Evolutionary conservation across 2,329 filamentous ascomycete species (phyloP), one percentile per base, ranked within the genome.

Genomic region (Arachnomyces sp.): DNA sequence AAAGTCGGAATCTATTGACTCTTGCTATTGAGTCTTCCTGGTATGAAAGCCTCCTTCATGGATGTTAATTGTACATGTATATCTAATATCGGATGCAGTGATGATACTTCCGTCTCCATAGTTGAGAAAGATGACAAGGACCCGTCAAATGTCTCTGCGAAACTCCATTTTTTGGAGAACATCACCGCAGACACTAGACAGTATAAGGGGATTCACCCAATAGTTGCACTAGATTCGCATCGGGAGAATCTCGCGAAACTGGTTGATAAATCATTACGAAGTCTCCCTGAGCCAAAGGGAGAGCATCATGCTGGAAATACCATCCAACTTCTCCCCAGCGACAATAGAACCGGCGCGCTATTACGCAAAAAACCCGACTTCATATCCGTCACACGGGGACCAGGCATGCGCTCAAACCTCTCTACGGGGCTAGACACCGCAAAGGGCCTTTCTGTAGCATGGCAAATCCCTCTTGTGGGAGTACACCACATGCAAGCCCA

Each of bases 401-500:
- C 92, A 0, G 92, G 92, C 14, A 94, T 95, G 84, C 68, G 76
- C 20, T 74, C 82, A 4, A 87, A 85, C 52, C 71, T 98, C 20
- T 74, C 79, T 14, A 79, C 82, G 12, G 92, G 92, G 0, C 61
- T 96, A 8, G 81, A 87, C 56, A 81, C 80, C 15, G 92, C 87
- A 13, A 96, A 96, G 63, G 92, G 88, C 0, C 72, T 96, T 14
- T 79, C 89, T 0, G 71, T 84, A 14, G 88, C 86, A 29, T 94
- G 85, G 85, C 74, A 79, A 48, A 74, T 88, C 29, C 89, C 90
- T 2, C 67, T 96, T 25, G 61, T 96, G 1, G 92, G 80, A 1
- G 84, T 95, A 1, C 84, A 98, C 60, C 92, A 98, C 62, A 96
- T 98, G 92, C 89, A 95, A 60, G 92, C 89, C 8, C 92, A 98